These are phyloP conservation scores for Xylariaceae sp. DNA, from an alignment of 2,329 filamentous ascomycete species.

Conservation along the genomic window DNA sequence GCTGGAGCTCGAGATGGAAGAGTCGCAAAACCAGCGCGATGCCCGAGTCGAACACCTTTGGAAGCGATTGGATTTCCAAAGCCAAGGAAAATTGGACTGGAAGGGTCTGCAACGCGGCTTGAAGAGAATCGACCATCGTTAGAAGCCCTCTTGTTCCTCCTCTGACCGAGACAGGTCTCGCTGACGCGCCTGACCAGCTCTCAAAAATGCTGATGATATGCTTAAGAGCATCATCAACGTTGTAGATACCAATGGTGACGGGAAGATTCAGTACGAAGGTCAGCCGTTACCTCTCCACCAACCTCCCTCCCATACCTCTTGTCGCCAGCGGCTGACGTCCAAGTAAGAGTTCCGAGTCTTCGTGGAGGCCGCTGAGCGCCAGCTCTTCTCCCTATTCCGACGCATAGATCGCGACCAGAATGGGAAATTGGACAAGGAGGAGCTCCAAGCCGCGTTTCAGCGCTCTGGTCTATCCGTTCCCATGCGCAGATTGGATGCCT, in stretches of 20 bases:
- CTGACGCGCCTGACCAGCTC: conserved; percentile 30
- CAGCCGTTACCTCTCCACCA: conserved; percentile 24
- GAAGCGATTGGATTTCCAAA: conserved; percentile 69
- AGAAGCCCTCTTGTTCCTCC: conserved; percentile 25
- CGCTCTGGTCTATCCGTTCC: conserved; percentile 73
- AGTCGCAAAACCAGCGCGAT: conserved; percentile 73
- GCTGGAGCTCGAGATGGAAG: conserved; percentile 59
- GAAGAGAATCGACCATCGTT: conserved; percentile 86
- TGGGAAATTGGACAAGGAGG: conserved; percentile 78
- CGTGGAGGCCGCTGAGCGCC: conserved; percentile 77
- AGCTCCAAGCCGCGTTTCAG: conserved; percentile 72
- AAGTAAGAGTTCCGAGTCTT: conserved; percentile 76
- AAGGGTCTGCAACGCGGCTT: conserved; percentile 78
- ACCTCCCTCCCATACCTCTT: conserved; percentile 1
- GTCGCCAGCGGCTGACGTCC: conserved; percentile 6
- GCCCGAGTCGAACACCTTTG: conserved; percentile 77
- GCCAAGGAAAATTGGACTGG: conserved; percentile 74
- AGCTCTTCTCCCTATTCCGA: conserved; percentile 74
- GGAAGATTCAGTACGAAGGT: conserved; percentile 88
- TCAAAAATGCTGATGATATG: conserved; percentile 89
- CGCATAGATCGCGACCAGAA: conserved; percentile 81
- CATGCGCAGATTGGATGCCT: conserved; percentile 67
- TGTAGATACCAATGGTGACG: conserved; percentile 82
- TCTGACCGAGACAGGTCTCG: conserved; percentile 4
- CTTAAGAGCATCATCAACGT: conserved; percentile 71